Evolutionary conservation across 306 rosid species (phyloP).

Genomic region (Inga oerstediana): DNA sequence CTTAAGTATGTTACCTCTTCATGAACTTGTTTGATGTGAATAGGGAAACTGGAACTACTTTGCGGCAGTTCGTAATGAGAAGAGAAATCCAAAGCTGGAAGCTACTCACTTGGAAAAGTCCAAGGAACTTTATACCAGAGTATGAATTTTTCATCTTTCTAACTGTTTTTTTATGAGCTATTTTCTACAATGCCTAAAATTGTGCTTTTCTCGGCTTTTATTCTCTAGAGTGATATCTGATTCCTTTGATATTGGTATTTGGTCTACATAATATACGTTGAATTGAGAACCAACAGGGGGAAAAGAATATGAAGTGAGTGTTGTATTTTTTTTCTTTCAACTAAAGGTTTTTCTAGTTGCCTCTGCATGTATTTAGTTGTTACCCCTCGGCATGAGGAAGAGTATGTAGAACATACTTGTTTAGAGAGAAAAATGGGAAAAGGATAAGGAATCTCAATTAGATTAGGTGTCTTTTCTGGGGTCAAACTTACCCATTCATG

Average conservation of each 20-base stretch:
- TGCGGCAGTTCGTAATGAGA: slow-evolving; percentile 97
- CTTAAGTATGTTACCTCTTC: slow-evolving; percentile 23
- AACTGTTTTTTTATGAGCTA: slow-evolving; percentile 24
- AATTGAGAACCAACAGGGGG: background rate
- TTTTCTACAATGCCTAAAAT: slow-evolving; percentile 3
- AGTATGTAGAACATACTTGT: background rate
- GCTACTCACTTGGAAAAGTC: slow-evolving; percentile 98
- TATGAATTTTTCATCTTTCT: slow-evolving; percentile 35
- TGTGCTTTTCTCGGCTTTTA: slow-evolving; percentile 29
- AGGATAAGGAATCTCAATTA: background rate
- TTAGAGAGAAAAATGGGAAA: slow-evolving; percentile 9
- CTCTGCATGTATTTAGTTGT: background rate
- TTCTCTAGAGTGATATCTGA: slow-evolving; percentile 15
- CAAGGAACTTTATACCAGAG: slow-evolving; percentile 90
- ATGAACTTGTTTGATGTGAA: slow-evolving; percentile 40
- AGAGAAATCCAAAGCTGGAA: slow-evolving; percentile 96
- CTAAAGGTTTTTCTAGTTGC: background rate
- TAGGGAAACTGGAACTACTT: slow-evolving; percentile 99
- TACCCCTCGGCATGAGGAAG: slow-evolving; percentile 14
- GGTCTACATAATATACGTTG: slow-evolving; percentile 17
- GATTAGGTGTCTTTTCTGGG: background rate
- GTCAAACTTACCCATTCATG: background rate
- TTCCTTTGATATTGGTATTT: slow-evolving; percentile 27
- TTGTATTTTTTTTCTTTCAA: background rate
- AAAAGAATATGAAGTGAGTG: slow-evolving; percentile 8